Percentiles rank a stretch among this genome's conserved stretches.
phyloP scores from a whole-genome alignment of 1,284 basidiomycete genomes.

The Trametes versicolor region DNA sequence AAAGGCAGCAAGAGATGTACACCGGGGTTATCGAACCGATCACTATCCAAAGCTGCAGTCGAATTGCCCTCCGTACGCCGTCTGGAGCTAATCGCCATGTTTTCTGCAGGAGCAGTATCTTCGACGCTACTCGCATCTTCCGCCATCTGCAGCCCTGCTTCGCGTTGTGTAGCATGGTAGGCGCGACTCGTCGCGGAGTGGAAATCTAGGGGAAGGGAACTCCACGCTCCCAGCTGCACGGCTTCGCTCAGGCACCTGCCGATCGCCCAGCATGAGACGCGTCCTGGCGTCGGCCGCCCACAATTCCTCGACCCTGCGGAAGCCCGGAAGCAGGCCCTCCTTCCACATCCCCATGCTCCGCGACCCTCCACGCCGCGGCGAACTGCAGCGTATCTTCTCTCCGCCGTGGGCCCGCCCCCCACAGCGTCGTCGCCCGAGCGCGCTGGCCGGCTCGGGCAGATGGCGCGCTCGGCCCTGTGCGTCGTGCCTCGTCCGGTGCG shows the following conservation, averaged over 20 bases:
- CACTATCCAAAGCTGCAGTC: neutral
- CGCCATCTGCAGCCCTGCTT: neutral
- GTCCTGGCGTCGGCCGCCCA: slow-evolving; percentile 20
- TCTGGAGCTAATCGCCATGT: neutral
- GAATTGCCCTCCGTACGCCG: neutral
- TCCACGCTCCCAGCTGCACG: slow-evolving; percentile 8
- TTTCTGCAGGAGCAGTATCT: neutral
- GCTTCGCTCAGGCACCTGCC: slow-evolving; percentile 31
- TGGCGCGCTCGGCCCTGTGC: slow-evolving; percentile 6
- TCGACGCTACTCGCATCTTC: neutral
- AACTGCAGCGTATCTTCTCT: neutral
- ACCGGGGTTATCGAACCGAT: neutral
- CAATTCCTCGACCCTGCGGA: slow-evolving; percentile 21
- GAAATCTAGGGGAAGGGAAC: slow-evolving; percentile 20
- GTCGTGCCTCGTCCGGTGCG: slow-evolving; percentile 13
- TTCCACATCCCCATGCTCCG: slow-evolving; percentile 25
- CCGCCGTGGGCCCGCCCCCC: slow-evolving; percentile 1
- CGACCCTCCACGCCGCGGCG: slow-evolving; percentile 18
- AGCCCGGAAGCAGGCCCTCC: slow-evolving; percentile 24
- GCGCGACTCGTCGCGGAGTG: slow-evolving; percentile 28
- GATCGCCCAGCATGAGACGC: slow-evolving; percentile 18
- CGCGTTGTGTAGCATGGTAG: neutral
- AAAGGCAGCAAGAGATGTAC: neutral
- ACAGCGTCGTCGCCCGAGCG: slow-evolving; percentile 10
- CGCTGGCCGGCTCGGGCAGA: neutral